Evolutionary conservation across 495 filamentous ascomycete species (phyloP), one percentile per base, ranked within the genome.

Genomic region (Penicillium dipodomyicola): DNA sequence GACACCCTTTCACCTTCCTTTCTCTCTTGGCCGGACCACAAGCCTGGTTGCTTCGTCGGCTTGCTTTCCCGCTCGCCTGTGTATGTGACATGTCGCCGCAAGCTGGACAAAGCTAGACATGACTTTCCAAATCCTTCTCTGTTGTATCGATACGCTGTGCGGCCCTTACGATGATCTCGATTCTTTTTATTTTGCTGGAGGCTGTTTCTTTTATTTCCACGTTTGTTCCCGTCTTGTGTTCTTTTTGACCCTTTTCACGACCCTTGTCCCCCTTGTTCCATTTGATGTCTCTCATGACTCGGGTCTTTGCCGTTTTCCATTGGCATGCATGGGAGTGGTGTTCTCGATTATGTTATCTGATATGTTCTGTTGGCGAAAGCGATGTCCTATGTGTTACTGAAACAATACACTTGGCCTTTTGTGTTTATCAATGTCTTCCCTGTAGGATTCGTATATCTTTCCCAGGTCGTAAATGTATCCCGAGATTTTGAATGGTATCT

Each of bases 261-360:
- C 50, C 52, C 61, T 55, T 54, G 47, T 62, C 40, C 46, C 41
- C 62, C 53, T 59, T 61, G 49, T 61, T 64, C 54, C 53, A 44
- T 53, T 63, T 67, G 59, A 70, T 68, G 68, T 65, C 67, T 64
- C 64, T 70, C 60, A 72, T 70, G 72, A 71, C 64, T 52, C 60
- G 65, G 67, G 71, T 65, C 67, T 59, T 61, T 65, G 67, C 64
- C 69, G 53, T 53, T 64, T 58, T 68, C 62, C 61, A 63, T 44
- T 60, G 63, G 67, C 72, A 75, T 77, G 76, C 74, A 78, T 78
- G 71, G 72, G 65, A 69, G 65, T 64, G 74, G 76, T 72, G 76
- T 78, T 76, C 51, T 66, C 62, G 49, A 56, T 69, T 58, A 59
- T 67, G 66, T 69, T 65, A 63, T 54, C 19, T 64, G 61, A 60